Evolutionary conservation across 306 rosid genomes (phyloP).

Genomic region (Luffa acutangula): DNA sequence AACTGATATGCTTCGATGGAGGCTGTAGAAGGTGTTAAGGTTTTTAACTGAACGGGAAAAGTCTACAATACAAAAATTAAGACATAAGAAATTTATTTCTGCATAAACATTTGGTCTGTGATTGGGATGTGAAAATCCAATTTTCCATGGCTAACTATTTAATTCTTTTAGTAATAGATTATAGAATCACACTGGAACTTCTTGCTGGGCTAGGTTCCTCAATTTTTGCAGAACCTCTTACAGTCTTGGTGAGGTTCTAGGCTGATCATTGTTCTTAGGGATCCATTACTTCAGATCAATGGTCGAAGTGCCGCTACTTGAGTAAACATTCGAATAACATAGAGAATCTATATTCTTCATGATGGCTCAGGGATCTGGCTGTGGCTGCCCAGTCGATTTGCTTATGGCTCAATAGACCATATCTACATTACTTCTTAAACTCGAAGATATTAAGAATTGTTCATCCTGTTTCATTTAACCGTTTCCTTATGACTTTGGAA

Average conservation of each 20-base stretch:
- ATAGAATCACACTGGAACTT: neutral
- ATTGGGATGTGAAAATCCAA: neutral
- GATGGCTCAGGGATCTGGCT: neutral
- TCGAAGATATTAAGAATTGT: neutral
- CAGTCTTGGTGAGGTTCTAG: neutral
- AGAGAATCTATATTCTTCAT: neutral
- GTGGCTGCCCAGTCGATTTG: neutral
- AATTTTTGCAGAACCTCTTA: neutral
- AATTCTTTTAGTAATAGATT: neutral
- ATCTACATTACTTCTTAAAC: neutral
- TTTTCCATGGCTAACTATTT: neutral
- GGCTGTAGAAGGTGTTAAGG: neutral
- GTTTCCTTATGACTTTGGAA: neutral
- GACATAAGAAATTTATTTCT: neutral
- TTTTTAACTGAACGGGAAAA: neutral
- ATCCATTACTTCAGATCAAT: neutral
- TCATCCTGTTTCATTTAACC: neutral
- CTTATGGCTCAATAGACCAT: neutral
- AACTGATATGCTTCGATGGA: neutral
- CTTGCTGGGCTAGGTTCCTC: neutral
- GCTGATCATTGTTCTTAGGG: neutral
- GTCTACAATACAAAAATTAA: neutral
- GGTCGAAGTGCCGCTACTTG: neutral
- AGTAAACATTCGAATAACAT: neutral
- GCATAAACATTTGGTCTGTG: neutral